Evolutionary conservation across 192 early-diverging fungal species (phyloP), one percentile per base, ranked within the genome.

Genomic region (Thoreauomyces humboldtii): DNA sequence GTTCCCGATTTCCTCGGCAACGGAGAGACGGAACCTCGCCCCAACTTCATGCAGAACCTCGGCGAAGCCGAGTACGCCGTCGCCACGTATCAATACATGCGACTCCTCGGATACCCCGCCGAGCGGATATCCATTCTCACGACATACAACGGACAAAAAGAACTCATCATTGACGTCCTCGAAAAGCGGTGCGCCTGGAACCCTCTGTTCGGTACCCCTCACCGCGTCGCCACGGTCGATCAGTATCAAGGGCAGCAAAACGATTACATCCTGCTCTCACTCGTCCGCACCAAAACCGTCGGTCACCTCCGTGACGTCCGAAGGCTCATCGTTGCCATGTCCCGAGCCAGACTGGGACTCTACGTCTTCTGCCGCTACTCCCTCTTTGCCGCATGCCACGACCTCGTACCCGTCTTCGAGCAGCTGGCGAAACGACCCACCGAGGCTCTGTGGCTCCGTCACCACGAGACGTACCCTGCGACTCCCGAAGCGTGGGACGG

Each of bases 11-110:
- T 86, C 65, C 71, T 85, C 19, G 82, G 82, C 7, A 66, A 83
- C 29, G 96, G 95, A 11, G 96, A 99, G 74, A 81, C 83, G 7
- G 88, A 91, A 66, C 98, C 98, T 0, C 75, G 85, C 17, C 86
- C 87, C 14, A 85, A 91, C 55, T 98, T 92, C 56, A 88, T 89
- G 69, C 98, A 99, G 79, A 99, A 98, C 71, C 77, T 98, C 57
- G 95, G 91, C 27, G 98, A 99, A 65, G 98, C 98, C 48, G 98
- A 99, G 75, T 98, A 92, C 72, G 79, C 94, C 9, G 96, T 99
- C 19, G 93, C 94, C 3, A 81, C 89, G 17, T 99, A 87, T 81
- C 92, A 93, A 73, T 98, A 96, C 78, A 95, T 99, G 96, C 81
- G 94, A 35, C 72, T 96, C 31, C 54, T 93, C 46, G 98, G 98